phyloP scores from a whole-genome alignment of 306 rosid species.

The Delonix regia region DNA sequence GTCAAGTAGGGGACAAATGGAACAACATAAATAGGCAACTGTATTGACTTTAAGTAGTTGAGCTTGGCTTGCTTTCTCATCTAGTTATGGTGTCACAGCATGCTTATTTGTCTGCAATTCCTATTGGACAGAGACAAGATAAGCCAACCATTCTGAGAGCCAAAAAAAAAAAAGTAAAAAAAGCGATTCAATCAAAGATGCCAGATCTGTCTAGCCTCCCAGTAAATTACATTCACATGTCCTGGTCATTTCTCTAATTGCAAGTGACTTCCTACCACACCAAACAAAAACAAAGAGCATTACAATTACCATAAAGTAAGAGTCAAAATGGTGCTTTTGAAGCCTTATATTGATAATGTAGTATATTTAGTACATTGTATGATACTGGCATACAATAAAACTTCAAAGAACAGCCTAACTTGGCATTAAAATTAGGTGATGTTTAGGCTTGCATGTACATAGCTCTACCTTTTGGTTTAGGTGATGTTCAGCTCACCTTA shows the following conservation, averaged over 20 bases:
- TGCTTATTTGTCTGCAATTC: slow-evolving; percentile 17
- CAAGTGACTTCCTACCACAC: slow-evolving; percentile 1
- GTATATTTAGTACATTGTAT: not conserved
- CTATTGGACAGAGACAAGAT: slow-evolving; percentile 17
- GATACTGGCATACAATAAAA: not conserved
- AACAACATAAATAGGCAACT: slow-evolving; percentile 49
- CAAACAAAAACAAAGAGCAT: slow-evolving; percentile 26
- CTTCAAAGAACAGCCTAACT: not conserved
- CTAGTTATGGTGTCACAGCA: slow-evolving; percentile 24
- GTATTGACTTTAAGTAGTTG: slow-evolving; percentile 39
- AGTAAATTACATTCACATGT: not conserved
- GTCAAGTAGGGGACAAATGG: slow-evolving; percentile 63
- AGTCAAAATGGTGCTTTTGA: not conserved
- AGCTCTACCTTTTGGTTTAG: no score
- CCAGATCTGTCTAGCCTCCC: not conserved
- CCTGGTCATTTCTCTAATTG: not conserved
- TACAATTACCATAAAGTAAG: slow-evolving; percentile 31
- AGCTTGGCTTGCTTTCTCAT: slow-evolving; percentile 36
- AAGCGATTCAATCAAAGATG: not conserved
- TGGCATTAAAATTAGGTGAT: not conserved
- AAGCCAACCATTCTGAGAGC: not conserved
- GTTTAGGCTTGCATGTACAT: no score
- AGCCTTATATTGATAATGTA: not conserved
- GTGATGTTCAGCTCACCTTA: no score
- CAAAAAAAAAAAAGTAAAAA: not conserved